Evolutionary conservation across 164 flowering plant species (phyloP).

Genomic region (Kingdonia uniflora): DNA sequence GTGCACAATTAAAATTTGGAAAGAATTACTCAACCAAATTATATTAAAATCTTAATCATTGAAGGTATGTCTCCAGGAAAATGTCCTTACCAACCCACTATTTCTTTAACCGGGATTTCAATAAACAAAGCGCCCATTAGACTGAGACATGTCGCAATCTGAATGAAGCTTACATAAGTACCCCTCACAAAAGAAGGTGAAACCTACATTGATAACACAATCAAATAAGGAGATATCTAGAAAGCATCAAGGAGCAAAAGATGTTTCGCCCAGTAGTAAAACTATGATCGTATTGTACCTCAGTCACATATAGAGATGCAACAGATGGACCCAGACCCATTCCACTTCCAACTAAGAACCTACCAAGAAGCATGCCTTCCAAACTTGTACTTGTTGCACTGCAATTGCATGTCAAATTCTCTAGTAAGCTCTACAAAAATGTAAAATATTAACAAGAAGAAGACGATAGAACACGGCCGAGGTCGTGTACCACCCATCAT

Average conservation of each 20-base stretch:
- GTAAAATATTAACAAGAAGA: too few species aligned
- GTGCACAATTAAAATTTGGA: constrained; percentile 5
- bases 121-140: constrained; percentile 65
- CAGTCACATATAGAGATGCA: constrained; percentile 61
- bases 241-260: neutral
- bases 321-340: constrained; percentile 75
- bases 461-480: too few species aligned
- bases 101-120: constrained; percentile 73
- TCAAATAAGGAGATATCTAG: neutral
- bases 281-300: constrained; percentile 28
- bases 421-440: too few species aligned
- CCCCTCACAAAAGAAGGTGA: constrained; percentile 83
- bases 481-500: too few species aligned
- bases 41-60: neutral
- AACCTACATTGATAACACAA: constrained; percentile 14
- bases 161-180: constrained; percentile 91
- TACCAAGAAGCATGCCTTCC: constrained; percentile 61
- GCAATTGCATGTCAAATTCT: constrained; percentile 6
- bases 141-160: constrained; percentile 94
- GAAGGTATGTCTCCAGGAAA: neutral
- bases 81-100: constrained; percentile 61
- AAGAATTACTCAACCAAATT: neutral
- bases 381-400: constrained; percentile 48
- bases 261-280: too few species aligned
- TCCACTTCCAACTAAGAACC: constrained; percentile 61